Conservation (phyloP, 805 yeast species). For the Candida schatavii region DNA sequence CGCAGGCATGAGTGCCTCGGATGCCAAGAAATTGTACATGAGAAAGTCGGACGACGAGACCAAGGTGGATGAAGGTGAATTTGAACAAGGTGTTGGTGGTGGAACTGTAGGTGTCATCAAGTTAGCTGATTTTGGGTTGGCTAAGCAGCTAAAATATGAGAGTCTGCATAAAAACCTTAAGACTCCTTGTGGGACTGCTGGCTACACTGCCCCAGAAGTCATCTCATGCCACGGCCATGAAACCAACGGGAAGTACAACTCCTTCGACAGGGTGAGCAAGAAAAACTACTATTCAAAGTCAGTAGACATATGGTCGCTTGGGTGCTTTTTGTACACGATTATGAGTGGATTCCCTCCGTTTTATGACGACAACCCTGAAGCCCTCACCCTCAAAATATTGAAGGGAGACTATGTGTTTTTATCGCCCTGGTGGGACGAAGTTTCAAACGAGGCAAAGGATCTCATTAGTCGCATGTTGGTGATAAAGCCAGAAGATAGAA, state of each 20-base stretch:
- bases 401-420: constrained; percentile 72
- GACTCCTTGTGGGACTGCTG: constrained; percentile 77
- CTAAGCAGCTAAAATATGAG: constrained; percentile 52
- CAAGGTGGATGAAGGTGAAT: constrained; percentile 62
- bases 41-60: constrained; percentile 57
- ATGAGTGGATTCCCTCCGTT: constrained; percentile 76
- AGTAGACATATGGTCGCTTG: constrained; percentile 73
- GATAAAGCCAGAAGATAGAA: constrained; percentile 66
- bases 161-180: constrained; percentile 38
- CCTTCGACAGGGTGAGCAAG: constrained; percentile 14
- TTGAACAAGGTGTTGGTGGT: constrained; percentile 51
- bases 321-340: constrained; percentile 66
- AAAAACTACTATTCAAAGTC: constrained; percentile 61
- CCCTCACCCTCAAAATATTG: constrained; percentile 64
- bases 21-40: constrained; percentile 22
- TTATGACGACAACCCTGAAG: constrained; percentile 65
- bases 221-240: constrained; percentile 33
- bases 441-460: constrained; percentile 65
- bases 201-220: constrained; percentile 74
- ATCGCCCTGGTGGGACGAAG: constrained; percentile 89
- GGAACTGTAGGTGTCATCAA: constrained; percentile 65
- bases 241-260: constrained; percentile 9
- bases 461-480: constrained; percentile 64
- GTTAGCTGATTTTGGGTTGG: constrained; percentile 68
- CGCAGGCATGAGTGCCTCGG: too few relatives aligned